Percentiles rank a stretch among this genome's conserved stretches.
Conservation (phyloP, 2,329 filamentous ascomycete species). For the Hymenoscyphus infarciens region DNA sequence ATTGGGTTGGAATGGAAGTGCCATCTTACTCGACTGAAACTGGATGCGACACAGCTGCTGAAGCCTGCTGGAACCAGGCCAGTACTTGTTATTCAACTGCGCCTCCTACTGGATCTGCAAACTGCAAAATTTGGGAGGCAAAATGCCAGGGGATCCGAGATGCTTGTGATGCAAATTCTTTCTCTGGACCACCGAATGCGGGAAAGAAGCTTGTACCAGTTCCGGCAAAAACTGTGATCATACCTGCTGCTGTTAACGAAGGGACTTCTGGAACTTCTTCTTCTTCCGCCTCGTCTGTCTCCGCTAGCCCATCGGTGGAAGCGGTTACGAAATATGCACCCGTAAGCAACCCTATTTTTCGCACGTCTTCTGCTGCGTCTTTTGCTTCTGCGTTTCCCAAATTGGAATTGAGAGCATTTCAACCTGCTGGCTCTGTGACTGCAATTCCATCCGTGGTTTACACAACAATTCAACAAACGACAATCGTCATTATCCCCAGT, state of each 20-base stretch:
- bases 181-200: constrained; percentile 46
- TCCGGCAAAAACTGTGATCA: neutral
- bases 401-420: too few relatives aligned
- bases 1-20: constrained; percentile 68
- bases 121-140: constrained; percentile 59
- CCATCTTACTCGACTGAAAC: constrained; percentile 50
- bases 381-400: neutral
- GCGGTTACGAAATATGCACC: neutral
- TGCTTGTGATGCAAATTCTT: constrained; percentile 42
- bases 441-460: neutral
- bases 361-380: neutral
- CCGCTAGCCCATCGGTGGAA: neutral
- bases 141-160: constrained; percentile 54
- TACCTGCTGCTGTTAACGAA: neutral
- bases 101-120: constrained; percentile 54
- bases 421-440: too few relatives aligned
- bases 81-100: constrained; percentile 56
- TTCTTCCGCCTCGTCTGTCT: neutral
- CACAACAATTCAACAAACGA: neutral
- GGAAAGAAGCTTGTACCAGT: constrained; percentile 37
- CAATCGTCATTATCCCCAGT: neutral
- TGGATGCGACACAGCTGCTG: constrained; percentile 56
- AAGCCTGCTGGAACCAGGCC: constrained; percentile 56
- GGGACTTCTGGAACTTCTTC: neutral
- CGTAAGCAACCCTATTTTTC: neutral